Conservation (phyloP, 2,329 filamentous ascomycete genomes). For the Verticillium dahliae region DNA sequence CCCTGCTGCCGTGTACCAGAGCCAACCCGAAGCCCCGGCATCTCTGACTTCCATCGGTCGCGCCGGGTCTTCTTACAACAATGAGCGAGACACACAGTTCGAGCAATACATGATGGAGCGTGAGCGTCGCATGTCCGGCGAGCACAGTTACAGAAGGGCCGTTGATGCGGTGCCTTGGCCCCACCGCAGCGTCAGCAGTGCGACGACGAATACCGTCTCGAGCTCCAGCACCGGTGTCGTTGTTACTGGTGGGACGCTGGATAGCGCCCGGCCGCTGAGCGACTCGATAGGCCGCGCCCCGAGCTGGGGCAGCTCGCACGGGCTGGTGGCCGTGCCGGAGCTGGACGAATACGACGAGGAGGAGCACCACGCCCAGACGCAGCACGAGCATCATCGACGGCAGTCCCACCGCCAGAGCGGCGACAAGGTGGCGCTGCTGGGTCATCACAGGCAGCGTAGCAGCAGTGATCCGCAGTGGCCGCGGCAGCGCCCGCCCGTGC, state of each 20-base stretch:
- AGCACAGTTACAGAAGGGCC: constrained; percentile 23
- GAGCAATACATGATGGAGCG: constrained; percentile 20
- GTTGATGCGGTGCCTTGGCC: constrained; percentile 1
- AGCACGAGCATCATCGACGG: not conserved
- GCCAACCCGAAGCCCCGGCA: constrained; percentile 1
- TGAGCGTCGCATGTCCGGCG: constrained; percentile 22
- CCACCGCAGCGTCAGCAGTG: constrained; percentile 17
- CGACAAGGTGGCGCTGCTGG: constrained; percentile 22
- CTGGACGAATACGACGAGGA: constrained; percentile 21
- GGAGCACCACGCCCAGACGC: not conserved
- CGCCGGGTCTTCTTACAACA: constrained; percentile 14
- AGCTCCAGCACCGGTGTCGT: constrained; percentile 7
- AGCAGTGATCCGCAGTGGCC: not conserved
- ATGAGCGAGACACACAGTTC: constrained; percentile 20
- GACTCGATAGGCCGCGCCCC: constrained; percentile 19
- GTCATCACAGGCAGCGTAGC: constrained; percentile 8
- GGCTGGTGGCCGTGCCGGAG: constrained; percentile 31
- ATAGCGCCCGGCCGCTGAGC: constrained; percentile 6
- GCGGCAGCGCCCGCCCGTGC: not conserved
- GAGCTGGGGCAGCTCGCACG: constrained; percentile 30
- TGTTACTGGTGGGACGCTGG: constrained; percentile 14
- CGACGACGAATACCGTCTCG: constrained; percentile 8
- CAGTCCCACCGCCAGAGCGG: constrained; percentile 10
- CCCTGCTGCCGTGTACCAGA: not conserved
- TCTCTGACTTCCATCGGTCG: not conserved